Base-by-base conservation (phyloP, 139 green algal species). In the Volvox reticuliferus region DNA sequence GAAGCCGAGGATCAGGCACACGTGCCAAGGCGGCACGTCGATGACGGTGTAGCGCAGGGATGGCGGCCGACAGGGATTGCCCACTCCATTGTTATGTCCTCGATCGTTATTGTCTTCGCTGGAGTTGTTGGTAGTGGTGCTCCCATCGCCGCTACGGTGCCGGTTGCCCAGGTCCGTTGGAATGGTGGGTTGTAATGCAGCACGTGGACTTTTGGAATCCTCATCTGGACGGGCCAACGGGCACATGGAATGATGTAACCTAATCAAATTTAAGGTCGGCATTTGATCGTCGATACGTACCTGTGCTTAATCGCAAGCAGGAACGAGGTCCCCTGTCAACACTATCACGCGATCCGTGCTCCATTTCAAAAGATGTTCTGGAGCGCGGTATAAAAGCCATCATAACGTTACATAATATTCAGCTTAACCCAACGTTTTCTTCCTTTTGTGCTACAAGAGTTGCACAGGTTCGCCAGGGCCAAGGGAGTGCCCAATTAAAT, bases 1-100 rank as follows among this genome's bases (percentile, higher is more conserved):
- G 50, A 94, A 95, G 21, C 92, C 94, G 0, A 97, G 91, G 0
- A 95, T 24, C 20, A 95, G 22, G 30, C 89, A 93, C 22, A 94
- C 78, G 24, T 44, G 85, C 93, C 90, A 94, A 0, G 92, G 88
- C 16, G 95, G 95, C 0, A 88, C 77, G 30, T 97, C 91, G 0
- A 92, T 91, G 3, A 96, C 91, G 0, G 82, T 81, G 68, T 95
- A 96, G 0, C 91, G 88, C 78, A 96, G 78, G 12, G 50, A 65
- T 0, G 86, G n/a, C 83, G 78, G 50, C 55, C 80, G 80, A 36
- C n/a, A n/a, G n/a, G 77, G 2, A 5, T 62, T 55, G 44, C 1
- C 30, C 12, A 13, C 28, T 24, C 55, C 28, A 55, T 55, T 9
- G 44, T 30, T 30, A 30, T 12, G 28, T 55, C 76, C 19, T 28